phyloP scores from a whole-genome alignment of 2,329 filamentous ascomycete genomes.

The Albifimbria verrucaria region DNA sequence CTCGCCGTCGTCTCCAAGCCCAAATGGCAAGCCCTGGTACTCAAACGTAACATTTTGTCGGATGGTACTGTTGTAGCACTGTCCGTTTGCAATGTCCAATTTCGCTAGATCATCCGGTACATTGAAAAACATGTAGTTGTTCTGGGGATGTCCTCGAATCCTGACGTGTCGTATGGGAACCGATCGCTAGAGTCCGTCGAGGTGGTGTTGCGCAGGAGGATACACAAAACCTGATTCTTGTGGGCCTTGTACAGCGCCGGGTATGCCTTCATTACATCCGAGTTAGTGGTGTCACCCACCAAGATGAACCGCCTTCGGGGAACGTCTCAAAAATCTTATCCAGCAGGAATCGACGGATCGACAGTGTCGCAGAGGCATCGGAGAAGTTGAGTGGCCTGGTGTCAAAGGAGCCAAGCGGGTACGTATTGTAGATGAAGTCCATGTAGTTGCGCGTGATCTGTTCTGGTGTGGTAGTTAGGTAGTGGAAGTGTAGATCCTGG shows the following conservation, averaged over 20 bases:
- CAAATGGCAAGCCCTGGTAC: conserved; percentile 56
- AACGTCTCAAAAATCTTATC: conserved; percentile 72
- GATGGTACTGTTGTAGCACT: conserved; percentile 64
- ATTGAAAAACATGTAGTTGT: conserved; percentile 76
- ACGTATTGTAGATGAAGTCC: conserved; percentile 75
- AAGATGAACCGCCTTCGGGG: conserved; percentile 70
- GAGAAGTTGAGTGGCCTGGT: conserved; percentile 77
- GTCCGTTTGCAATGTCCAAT: conserved; percentile 64
- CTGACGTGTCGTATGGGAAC: conserved; percentile 73
- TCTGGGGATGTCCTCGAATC: conserved; percentile 66
- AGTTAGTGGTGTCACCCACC: conserved; percentile 73
- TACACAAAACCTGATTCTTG: conserved; percentile 72
- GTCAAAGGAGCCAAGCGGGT: conserved; percentile 74
- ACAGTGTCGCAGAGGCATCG: conserved; percentile 68
- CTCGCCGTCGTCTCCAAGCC: conserved; percentile 27
- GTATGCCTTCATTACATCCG: conserved; percentile 69
- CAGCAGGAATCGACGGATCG: conserved; percentile 67
- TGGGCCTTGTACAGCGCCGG: conserved; percentile 61
- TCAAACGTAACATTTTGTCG: conserved; percentile 70
- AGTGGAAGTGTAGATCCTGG: conserved; percentile 73
- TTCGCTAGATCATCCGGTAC: conserved; percentile 65
- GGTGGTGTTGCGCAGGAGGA: conserved; percentile 71
- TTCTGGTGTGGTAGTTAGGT: conserved; percentile 77
- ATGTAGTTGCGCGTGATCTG: conserved; percentile 76
- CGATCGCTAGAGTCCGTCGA: conserved; percentile 63